Percentiles rank a stretch among this genome's conserved stretches.
phyloP scores from a whole-genome alignment of 257 asterid genomes.

The Solanum chaucha region DNA sequence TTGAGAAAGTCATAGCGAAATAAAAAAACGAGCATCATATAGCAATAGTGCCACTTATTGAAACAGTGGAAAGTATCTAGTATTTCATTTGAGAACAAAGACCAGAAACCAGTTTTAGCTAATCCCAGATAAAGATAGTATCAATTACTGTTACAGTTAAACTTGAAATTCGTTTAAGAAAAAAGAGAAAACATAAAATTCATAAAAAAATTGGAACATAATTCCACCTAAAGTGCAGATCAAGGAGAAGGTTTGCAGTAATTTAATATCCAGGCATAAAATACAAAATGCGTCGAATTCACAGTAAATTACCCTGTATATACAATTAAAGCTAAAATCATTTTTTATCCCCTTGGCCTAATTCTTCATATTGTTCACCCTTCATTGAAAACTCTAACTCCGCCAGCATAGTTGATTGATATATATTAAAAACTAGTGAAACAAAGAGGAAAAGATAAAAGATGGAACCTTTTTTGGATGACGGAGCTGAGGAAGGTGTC shows the following conservation, averaged over 20 bases:
- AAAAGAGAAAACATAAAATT: neutral
- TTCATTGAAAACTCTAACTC: neutral
- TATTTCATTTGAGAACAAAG: neutral
- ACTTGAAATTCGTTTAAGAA: neutral
- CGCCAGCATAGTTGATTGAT: neutral
- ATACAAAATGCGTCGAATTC: neutral
- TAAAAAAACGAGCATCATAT: neutral
- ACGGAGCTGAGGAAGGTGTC: slow-evolving; percentile 1
- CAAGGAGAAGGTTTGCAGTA: neutral
- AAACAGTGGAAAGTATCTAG: neutral
- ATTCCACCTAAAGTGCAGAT: neutral
- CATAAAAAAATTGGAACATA: neutral
- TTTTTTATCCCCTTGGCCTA: neutral
- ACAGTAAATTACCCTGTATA: neutral
- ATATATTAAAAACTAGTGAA: neutral
- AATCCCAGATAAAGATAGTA: too few species aligned
- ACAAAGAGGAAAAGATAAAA: neutral
- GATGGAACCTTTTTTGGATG: slow-evolving; percentile 49
- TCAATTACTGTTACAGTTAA: neutral
- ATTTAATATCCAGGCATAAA: neutral
- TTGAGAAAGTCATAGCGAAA: neutral
- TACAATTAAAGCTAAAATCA: neutral
- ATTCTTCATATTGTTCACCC: neutral
- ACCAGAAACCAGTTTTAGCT: neutral
- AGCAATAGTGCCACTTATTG: neutral